Evolutionary conservation across 2,329 filamentous ascomycete genomes (phyloP).

Genomic region (Penicillium brasilianum): DNA sequence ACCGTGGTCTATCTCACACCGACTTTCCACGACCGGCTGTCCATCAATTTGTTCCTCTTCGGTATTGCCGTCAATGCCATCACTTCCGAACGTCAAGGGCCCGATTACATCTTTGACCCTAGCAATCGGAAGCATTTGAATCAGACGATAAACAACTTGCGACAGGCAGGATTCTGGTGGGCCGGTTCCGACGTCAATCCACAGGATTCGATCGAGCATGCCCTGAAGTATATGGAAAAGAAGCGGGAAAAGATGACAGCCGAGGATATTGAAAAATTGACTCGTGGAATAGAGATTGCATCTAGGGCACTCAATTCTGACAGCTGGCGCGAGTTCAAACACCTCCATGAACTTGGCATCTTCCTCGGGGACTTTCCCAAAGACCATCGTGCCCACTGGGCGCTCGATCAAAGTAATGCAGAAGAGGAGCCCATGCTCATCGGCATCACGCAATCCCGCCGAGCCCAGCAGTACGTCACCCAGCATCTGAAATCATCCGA

Average conservation of each 20-base stretch:
- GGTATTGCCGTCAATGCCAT: constrained; percentile 85
- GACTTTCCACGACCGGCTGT: constrained; percentile 81
- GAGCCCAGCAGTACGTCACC: constrained; percentile 61
- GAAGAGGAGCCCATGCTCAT: constrained; percentile 56
- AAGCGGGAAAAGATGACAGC: constrained; percentile 62
- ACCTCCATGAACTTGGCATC: constrained; percentile 77
- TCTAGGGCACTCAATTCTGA: constrained; percentile 62
- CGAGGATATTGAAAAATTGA: constrained; percentile 66
- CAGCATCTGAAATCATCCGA: constrained; percentile 41
- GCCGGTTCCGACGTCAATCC: constrained; percentile 75
- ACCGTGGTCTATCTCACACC: constrained; percentile 76
- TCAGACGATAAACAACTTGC: constrained; percentile 75
- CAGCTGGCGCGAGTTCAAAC: constrained; percentile 70
- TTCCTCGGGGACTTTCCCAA: constrained; percentile 71
- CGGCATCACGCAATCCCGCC: constrained; percentile 61
- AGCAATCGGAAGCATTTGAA: constrained; percentile 70
- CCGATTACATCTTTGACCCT: constrained; percentile 87
- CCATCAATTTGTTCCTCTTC: constrained; percentile 82
- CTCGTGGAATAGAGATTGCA: constrained; percentile 69
- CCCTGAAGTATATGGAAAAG: constrained; percentile 69
- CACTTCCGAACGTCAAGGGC: constrained; percentile 80
- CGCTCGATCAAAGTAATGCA: constrained; percentile 59
- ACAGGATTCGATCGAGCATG: constrained; percentile 66
- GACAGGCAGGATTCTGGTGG: constrained; percentile 86
- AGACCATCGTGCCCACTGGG: constrained; percentile 67